Percentiles rank a stretch among this genome's conserved stretches.
phyloP scores from a whole-genome alignment of 2,329 filamentous ascomycete genomes.

The Raffaelea deltoideospora region DNA sequence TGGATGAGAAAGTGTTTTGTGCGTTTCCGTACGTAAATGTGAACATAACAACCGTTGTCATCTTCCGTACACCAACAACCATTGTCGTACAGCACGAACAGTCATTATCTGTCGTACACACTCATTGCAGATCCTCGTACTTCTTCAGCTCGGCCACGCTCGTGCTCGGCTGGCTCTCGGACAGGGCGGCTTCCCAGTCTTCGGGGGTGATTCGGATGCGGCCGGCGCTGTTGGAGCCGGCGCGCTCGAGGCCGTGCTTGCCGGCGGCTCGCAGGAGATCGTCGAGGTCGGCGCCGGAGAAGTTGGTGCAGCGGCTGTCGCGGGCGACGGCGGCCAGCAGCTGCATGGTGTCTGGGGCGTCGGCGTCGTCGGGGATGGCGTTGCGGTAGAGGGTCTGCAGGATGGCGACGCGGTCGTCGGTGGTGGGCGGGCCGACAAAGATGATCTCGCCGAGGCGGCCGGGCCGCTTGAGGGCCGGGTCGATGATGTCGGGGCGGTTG shows the following conservation, averaged over 20 bases:
- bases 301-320: conserved; percentile 54
- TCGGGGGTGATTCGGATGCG: conserved; percentile 17
- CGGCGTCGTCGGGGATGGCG: conserved; percentile 23
- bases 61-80: too few species aligned
- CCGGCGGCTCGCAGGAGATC: conserved; percentile 30
- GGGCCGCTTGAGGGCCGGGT: conserved; percentile 84
- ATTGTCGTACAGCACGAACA: too few species aligned
- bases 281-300: conserved; percentile 53
- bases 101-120: too few species aligned
- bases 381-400: conserved; percentile 50
- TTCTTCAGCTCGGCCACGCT: conserved; percentile 7
- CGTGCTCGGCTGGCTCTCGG: conserved; percentile 34
- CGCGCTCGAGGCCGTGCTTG: conserved; percentile 20
- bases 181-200: conserved; percentile 39
- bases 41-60: too few species aligned
- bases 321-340: conserved; percentile 48
- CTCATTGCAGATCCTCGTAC: conserved; percentile 8
- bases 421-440: conserved; percentile 73
- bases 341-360: conserved; percentile 27
- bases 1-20: too few species aligned
- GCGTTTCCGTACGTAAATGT: too few species aligned
- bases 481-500: conserved; percentile 91
- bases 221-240: conserved; percentile 10
- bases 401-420: conserved; percentile 68
- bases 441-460: conserved; percentile 68